Evolutionary conservation across 768 basidiomycete genomes (phyloP).

Genomic region (Strobilomyces confusus): DNA sequence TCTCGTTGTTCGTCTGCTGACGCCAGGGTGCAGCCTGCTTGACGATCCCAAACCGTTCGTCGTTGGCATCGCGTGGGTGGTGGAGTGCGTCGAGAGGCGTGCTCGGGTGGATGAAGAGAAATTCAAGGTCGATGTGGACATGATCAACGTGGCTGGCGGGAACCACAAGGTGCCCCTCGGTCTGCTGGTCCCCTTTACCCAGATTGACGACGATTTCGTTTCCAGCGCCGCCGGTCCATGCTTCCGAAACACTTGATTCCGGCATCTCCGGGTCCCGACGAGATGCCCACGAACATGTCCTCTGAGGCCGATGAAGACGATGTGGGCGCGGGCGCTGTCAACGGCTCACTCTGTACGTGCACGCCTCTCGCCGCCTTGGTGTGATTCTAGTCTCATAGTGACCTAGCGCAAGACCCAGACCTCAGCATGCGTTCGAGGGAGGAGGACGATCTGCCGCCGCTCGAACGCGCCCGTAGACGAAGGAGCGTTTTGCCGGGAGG

Average conservation of each 20-base stretch:
- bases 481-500: conserved; percentile 34
- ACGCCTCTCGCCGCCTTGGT: neutral
- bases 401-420: conserved; percentile 25
- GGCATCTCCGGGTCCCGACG: conserved; percentile 17
- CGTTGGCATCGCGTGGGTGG: conserved; percentile 87
- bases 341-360: conserved; percentile 23
- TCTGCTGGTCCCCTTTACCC: neutral
- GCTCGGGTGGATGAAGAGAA: conserved; percentile 58
- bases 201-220: neutral
- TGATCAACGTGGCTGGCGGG: conserved; percentile 51
- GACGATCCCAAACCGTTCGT: conserved; percentile 67
- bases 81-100: conserved; percentile 75
- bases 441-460: conserved; percentile 59
- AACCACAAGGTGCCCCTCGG: conserved; percentile 54
- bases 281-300: conserved; percentile 15
- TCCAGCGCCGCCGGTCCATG: conserved; percentile 70
- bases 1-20: neutral
- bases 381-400: conserved; percentile 1
- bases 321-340: conserved; percentile 27
- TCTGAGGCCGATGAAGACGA: conserved; percentile 28
- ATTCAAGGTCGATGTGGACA: conserved; percentile 62
- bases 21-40: conserved; percentile 41
- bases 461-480: conserved; percentile 64
- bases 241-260: conserved; percentile 56
- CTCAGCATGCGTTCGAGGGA: conserved; percentile 32